Evolutionary conservation across 2,329 filamentous ascomycete species (phyloP).

Genomic region (Xylariales sp.): DNA sequence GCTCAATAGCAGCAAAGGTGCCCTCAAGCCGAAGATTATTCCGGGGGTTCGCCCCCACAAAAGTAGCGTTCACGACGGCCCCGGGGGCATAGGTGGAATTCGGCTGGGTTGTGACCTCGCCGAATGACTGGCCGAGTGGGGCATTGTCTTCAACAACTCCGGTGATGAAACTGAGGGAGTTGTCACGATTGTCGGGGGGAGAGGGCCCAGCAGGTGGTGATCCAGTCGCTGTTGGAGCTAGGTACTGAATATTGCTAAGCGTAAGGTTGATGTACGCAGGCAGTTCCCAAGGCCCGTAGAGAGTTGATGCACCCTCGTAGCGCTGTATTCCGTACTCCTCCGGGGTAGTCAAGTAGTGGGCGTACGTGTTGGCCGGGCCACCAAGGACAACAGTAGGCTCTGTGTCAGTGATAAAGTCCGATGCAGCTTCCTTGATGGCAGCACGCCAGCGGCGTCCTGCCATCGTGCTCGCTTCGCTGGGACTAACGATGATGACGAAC

Average conservation of each 20-base stretch:
- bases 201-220: conserved; percentile 48
- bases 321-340: conserved; percentile 82
- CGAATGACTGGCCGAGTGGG: conserved; percentile 64
- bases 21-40: conserved; percentile 78
- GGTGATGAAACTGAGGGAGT: conserved; percentile 75
- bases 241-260: conserved; percentile 63
- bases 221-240: conserved; percentile 45
- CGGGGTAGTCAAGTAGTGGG: conserved; percentile 73
- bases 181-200: conserved; percentile 74
- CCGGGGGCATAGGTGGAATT: conserved; percentile 54
- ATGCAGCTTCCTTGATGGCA: conserved; percentile 52
- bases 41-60: conserved; percentile 83
- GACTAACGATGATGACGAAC: conserved; percentile 77
- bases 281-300: conserved; percentile 78
- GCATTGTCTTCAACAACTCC: conserved; percentile 70
- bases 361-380: conserved; percentile 83
- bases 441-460: conserved; percentile 79
- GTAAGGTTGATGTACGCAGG: conserved; percentile 86
- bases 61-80: conserved; percentile 59
- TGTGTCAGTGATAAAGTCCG: conserved; percentile 31
- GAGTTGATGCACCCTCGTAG: conserved; percentile 91
- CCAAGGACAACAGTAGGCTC: conserved; percentile 74
- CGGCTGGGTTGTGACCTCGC: conserved; percentile 56
- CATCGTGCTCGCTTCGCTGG: conserved; percentile 90
- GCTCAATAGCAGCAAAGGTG: conserved; percentile 75